Base-by-base conservation (phyloP, 208 protist species). In the Plasmodiophora brassicae region DNA sequence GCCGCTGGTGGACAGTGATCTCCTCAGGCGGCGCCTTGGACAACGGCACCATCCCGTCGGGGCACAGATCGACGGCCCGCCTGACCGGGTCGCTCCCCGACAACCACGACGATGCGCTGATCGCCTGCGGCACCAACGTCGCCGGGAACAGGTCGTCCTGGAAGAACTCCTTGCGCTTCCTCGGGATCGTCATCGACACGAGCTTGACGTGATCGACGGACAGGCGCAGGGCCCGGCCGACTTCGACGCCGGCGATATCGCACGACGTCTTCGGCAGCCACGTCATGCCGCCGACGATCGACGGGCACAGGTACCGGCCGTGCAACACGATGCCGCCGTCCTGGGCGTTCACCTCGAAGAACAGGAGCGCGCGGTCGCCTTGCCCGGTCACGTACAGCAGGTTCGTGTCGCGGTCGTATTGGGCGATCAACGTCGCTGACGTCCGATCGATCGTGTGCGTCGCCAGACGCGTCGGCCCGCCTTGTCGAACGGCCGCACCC, bases 121-220 rank as follows among this genome's bases (percentile, higher is more conserved):
- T 32, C 32, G 32, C 5, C 5, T 32, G 32, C 5, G 10, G 32
- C 10, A 32, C 14, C 20, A 78, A 14, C n/a, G 65, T 78, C 5
- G 5, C 14, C n/a, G 65, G 65, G n/a, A 38, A 78, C 5, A 78
- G n/a, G 41, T 78, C 65, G n/a, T 78, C 65, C n/a, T 78, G 65
- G n/a, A 78, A 78, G n/a, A 44, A 78, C 41, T 78, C 65, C 65
- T 78, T 78, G 32, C 65, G 5, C n/a, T 78, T 78, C 5, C 65
- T n/a, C 20, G 65, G 65, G 41, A 78, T 32, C 14, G 14, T 78
- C 10, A 78, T 44, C 65, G 65, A 78, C 5, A 78, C 5, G 10
- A 38, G 65, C 65, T 78, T 78, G 5, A 78, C 41, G 10, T 78
- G 65, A 5, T 78, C 65, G 14, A 14, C 65, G 10, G n/a, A 36